Percentiles rank a stretch among this genome's conserved stretches.
Conservation (phyloP, 768 basidiomycete species). For the Rhodotorula paludigena region DNA sequence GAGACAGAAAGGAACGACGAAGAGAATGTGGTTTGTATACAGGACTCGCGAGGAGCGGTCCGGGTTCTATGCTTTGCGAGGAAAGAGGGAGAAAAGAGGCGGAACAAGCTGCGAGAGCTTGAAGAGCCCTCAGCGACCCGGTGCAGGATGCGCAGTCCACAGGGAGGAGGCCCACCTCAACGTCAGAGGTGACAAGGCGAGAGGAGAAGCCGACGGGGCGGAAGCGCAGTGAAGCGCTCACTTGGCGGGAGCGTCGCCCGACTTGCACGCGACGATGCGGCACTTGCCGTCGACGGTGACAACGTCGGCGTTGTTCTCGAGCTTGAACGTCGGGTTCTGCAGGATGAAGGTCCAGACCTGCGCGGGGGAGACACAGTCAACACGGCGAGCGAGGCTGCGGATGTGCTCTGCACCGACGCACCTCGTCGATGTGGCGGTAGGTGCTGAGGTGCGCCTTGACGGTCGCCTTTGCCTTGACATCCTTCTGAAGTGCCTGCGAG, state of each 20-base stretch:
- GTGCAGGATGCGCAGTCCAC: no score
- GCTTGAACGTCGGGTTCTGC: slow-evolving; percentile 86
- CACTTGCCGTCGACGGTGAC: slow-evolving; percentile 69
- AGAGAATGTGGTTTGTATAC: no score
- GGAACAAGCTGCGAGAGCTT: no score
- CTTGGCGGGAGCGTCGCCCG: slow-evolving; percentile 73
- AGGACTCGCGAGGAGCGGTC: no score
- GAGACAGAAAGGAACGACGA: no score
- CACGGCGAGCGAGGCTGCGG: not conserved
- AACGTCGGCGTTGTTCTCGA: slow-evolving; percentile 68
- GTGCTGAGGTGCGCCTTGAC: slow-evolving; percentile 92
- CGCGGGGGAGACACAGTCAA: no score
- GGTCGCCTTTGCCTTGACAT: slow-evolving; percentile 89
- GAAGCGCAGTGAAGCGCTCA: not conserved
- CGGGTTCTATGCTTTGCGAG: no score
- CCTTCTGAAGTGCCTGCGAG: slow-evolving; percentile 84
- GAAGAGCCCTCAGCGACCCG: no score
- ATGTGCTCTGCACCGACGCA: slow-evolving; percentile 7
- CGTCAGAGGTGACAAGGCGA: not conserved
- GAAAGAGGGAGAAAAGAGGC: no score
- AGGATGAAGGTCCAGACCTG: slow-evolving; percentile 97
- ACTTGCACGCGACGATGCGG: slow-evolving; percentile 98
- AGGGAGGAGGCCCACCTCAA: not conserved
- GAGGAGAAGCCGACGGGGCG: not conserved
- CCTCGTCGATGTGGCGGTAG: slow-evolving; percentile 83